Evolutionary conservation across 202 grass and related monocot genomes (phyloP), one percentile per base, ranked within the genome.

Genomic region (Bolboschoenoplectus hybrid): DNA sequence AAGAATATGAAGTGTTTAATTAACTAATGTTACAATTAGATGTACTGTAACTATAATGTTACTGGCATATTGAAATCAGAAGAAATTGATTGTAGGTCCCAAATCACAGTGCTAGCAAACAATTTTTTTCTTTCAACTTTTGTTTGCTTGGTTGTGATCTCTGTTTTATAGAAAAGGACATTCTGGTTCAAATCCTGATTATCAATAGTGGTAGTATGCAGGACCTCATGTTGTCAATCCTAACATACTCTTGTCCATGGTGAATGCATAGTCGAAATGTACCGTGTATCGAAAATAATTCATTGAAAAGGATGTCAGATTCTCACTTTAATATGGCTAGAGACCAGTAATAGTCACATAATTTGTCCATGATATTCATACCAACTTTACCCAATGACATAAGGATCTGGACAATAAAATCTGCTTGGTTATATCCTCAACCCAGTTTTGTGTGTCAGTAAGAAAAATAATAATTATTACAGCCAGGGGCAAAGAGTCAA

Each of bases 1-100:
- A 62, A 77, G 10, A 87, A 85, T 63, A 87, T 20, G 16, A 67
- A 76, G 12, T 45, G 3, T 55, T 87, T 38, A 43, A 84, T 74
- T 1, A 84, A 88, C 10, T 57, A 78, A 64, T 62, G 60, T 69
- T 49, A 43, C 41, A 62, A 11, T 82, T 67, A 51, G 44, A 65
- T 51, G 41, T 82, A 67, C 32, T 10, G 6, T 7, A 60, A 80
- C 53, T n/a, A 11, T 80, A 41, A 80, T 80, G 4, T 80, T 80
- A 10, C 53, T 80, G 52, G 53, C 55, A 58, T 73, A 49, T 73
- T 49, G n/a, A 73, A 49, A 41, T 73, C 69, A 6, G 17, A 19
- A 50, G 9, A 20, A 73, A 73, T 17, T 49, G 36, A 9, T 50
- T 73, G 17, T 26, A 73, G 20, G 40, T 6, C 69, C 8, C 41